These are phyloP conservation scores for Jatropha multifida DNA, from an alignment of 441 rosid species.

Conservation along the genomic window DNA sequence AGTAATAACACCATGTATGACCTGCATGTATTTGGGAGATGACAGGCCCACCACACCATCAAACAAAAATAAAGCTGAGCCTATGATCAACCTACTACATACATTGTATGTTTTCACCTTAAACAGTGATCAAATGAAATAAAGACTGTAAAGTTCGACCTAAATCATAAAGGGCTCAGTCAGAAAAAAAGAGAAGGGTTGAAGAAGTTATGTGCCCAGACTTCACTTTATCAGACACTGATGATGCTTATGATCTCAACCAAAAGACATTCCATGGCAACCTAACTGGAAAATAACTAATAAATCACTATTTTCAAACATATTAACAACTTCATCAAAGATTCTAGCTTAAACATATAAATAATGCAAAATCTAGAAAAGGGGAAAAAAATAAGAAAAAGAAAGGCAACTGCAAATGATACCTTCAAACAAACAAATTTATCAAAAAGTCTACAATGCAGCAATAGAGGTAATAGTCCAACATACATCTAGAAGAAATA, in stretches of 20 bases:
- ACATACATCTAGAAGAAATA: constrained; percentile 65
- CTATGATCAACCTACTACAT: constrained; percentile 30
- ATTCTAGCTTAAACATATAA: constrained; percentile 2
- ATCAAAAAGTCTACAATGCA: constrained; percentile 29
- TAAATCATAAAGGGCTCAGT: constrained; percentile 8
- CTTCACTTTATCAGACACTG: neutral
- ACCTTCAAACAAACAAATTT: constrained; percentile 23
- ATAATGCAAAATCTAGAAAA: neutral
- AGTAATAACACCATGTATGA: constrained; percentile 40
- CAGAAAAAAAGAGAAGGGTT: neutral
- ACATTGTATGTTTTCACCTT: constrained; percentile 18
- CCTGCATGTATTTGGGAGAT: constrained; percentile 60
- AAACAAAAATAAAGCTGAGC: constrained; percentile 32
- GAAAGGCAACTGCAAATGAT: constrained; percentile 19
- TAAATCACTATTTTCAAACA: constrained; percentile 3
- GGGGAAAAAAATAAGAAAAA: neutral
- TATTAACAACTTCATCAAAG: constrained; percentile 7
- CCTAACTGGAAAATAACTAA: neutral
- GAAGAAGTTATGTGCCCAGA: constrained; percentile 10
- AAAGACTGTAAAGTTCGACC: neutral
- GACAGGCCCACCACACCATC: constrained; percentile 46
- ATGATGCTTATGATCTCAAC: constrained; percentile 19
- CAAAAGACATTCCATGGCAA: constrained; percentile 12
- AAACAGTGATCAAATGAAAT: constrained; percentile 4
- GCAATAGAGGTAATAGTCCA: constrained; percentile 43